phyloP scores from a whole-genome alignment of 2,329 filamentous ascomycete genomes.

The Aureobasidium zeae region DNA sequence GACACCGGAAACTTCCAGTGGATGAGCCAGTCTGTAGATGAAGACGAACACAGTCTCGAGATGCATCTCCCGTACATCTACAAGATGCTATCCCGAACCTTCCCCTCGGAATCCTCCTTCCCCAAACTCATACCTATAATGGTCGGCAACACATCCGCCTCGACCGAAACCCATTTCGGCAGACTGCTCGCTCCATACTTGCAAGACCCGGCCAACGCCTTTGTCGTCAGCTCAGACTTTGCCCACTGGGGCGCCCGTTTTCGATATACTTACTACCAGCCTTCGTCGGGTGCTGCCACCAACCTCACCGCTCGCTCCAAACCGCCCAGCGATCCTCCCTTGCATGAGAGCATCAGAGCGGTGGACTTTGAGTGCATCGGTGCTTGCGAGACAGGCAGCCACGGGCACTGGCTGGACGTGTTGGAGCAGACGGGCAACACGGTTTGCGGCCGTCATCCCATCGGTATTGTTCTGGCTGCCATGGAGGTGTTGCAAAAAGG shows the following conservation, averaged over 20 bases:
- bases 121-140: constrained; percentile 78
- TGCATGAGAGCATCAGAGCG: constrained; percentile 75
- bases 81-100: constrained; percentile 53
- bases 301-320: constrained; percentile 35
- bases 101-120: constrained; percentile 43
- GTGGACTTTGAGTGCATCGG: constrained; percentile 78
- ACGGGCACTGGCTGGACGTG: constrained; percentile 59
- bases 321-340: constrained; percentile 43
- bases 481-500: constrained; percentile 64
- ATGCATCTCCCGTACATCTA: constrained; percentile 95
- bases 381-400: constrained; percentile 67
- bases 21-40: constrained; percentile 60
- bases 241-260: constrained; percentile 91
- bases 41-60: constrained; percentile 85
- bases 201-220: constrained; percentile 63
- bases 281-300: constrained; percentile 36
- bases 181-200: constrained; percentile 68
- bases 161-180: constrained; percentile 61
- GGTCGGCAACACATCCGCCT: constrained; percentile 61
- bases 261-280: constrained; percentile 69
- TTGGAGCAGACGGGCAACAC: constrained; percentile 73
- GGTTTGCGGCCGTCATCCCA: constrained; percentile 89
- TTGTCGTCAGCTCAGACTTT: constrained; percentile 90
- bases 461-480: constrained; percentile 84
- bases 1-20: constrained; percentile 48